A percentile compares a stretch with the other conserved stretches of the same genome.
Conservation (phyloP, 352 stramenopile genomes). For the Pythium plurisporium region DNA sequence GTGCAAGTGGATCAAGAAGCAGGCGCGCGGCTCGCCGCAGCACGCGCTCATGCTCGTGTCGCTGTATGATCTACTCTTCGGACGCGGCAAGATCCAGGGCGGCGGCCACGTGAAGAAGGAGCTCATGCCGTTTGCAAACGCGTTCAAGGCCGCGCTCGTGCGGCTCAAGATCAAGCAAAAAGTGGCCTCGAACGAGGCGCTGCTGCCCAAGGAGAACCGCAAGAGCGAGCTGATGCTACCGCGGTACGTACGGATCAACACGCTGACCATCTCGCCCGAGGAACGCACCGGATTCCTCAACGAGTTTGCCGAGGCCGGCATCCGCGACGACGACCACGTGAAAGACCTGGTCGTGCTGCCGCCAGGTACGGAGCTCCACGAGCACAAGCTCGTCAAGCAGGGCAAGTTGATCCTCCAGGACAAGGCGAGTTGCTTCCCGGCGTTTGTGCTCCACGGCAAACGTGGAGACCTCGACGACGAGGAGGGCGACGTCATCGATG, state of each 20-base stretch:
- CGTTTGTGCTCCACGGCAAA: constrained; percentile 89
- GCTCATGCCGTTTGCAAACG: constrained; percentile 68
- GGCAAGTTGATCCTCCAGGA: constrained; percentile 95
- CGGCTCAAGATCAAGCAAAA: constrained; percentile 81
- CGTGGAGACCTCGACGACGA: constrained; percentile 34
- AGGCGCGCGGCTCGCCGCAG: constrained; percentile 31
- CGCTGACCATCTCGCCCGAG: constrained; percentile 53
- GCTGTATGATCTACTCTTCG: constrained; percentile 87
- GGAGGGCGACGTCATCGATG: constrained; percentile 92
- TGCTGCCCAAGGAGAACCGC: constrained; percentile 77
- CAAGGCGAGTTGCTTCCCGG: constrained; percentile 97
- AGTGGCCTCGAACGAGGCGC: constrained; percentile 68
- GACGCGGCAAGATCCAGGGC: constrained; percentile 77
- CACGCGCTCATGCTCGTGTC: constrained; percentile 69
- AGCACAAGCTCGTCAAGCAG: constrained; percentile 70
- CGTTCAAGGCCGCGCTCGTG: constrained; percentile 68
- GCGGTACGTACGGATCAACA: constrained; percentile 94
- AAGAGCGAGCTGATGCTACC: constrained; percentile 61
- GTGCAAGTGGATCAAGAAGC: constrained; percentile 58
- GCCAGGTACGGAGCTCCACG: constrained; percentile 81
- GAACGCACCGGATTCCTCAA: constrained; percentile 43
- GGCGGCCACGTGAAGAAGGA: constrained; percentile 86
- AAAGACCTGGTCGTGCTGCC: constrained; percentile 91
- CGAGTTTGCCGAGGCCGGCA: constrained; percentile 30
- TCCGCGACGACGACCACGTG: constrained; percentile 83